Evolutionary conservation across 2,329 filamentous ascomycete species (phyloP), one percentile per base, ranked within the genome.

Genomic region (Ophiostoma montium): DNA sequence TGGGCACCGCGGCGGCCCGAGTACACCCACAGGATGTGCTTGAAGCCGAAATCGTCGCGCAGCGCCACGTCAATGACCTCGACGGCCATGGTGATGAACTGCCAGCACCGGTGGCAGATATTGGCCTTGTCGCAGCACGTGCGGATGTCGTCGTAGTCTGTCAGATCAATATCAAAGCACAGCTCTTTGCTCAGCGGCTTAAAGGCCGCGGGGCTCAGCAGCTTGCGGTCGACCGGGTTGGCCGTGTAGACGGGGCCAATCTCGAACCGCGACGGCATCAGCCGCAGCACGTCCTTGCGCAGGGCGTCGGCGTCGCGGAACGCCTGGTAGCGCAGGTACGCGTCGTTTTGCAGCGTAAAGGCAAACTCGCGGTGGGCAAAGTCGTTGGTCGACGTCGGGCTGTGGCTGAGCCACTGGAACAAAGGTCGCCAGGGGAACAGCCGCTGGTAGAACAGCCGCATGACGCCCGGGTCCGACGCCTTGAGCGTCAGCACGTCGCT

Each of bases 101-200:
- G 75, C 92, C 92, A 98, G 68, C 92, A 98, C 63, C 89, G 92
- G 56, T 72, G 74, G 64, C 92, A 98, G 56, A 98, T 96, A 57
- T 86, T 94, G 9, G 90, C 87, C 62, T 90, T 89, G 59, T 82
- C 80, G 63, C 92, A 98, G 67, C 92, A 98, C 27, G 89, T 95
- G 57, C 92, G 82, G 55, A 98, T 86, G 56, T 94, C 87, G 63
- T 98, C 92, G 66, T 98, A 98, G 67, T 96, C 92, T 49, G 92
- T 96, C 76, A 98, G 76, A 76, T 98, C 92, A 59, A 98, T 96
- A 82, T 98, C 92, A 65, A 98, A 96, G 58, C 95, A 95, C 35
- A 98, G 70, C 64, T 98, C 92, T 64, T 98, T 98, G 50, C 85
- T 76, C 31, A 95, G 65, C 0, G 92, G 90, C 55, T 82, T 84